Evolutionary conservation across 352 stramenopile species (phyloP), one percentile per base, ranked within the genome.

Genomic region (Phytophthora syringae): DNA sequence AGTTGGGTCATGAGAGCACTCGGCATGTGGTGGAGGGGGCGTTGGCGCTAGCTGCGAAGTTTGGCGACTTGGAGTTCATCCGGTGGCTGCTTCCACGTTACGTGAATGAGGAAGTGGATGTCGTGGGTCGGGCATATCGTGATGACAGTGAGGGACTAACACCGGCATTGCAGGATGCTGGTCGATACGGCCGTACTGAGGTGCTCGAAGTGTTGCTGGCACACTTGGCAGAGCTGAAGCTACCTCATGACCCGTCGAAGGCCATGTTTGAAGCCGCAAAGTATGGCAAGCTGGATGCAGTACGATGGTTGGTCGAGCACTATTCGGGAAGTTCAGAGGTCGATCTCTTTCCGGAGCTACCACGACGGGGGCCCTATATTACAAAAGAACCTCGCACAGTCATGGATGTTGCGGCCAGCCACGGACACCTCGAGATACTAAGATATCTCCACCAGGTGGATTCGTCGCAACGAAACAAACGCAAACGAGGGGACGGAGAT

Each of bases 201-300:
- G 27, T 32, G 27, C 48, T 54, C 1, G n/a, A 54, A 30, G 42
- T 24, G 3, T n/a, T 54, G 27, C n/a, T 40, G 34, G 15, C 12
- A 16, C 1, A 18, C 34, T 15, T 40, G 12, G 13, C 16, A 1
- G 34, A 40, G 34, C 12, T 7, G 10, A 40, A 40, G 12, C 18
- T 40, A 32, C 36, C 32, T 3, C 3, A 45, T 20, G 27, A 36
- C 28, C n/a, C 50, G 16, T 36, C 32, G 3, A 16, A 12, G 1
- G 50, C 32, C 6, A 57, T 57, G 34, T 36, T 34, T 22, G 12
- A 18, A 27, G 50, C 49, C n/a, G 50, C 50, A 5, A 34, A 24
- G 12, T n/a, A 45, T 9, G 34, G 50, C 0, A 37, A 47, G 30
- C n/a, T 47, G 5, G 22, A 37, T 16, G 16, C 37, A 30, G 50